Evolutionary conservation across 257 asterid genomes (phyloP).

Genomic region (Solanum clarkiae): DNA sequence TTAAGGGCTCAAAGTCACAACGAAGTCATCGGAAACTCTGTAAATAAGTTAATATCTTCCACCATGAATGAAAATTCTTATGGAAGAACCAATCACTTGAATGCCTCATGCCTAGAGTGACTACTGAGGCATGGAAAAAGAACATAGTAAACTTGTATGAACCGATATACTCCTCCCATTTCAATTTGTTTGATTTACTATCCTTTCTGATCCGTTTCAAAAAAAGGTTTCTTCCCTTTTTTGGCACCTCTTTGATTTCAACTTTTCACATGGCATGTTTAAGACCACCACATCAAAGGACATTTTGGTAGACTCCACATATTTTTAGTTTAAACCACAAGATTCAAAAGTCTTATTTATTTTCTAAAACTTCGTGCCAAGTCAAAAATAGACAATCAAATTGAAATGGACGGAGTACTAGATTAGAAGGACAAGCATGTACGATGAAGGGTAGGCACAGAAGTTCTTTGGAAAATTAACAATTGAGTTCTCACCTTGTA

Average conservation of each 20-base stretch:
- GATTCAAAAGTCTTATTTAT: not conserved
- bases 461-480: not conserved
- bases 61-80: not conserved
- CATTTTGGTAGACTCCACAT: not conserved
- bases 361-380: not conserved
- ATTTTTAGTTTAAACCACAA: not conserved
- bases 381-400: not conserved
- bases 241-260: not conserved
- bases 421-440: not conserved
- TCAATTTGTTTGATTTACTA: not conserved
- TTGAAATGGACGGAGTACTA: not conserved
- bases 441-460: not conserved
- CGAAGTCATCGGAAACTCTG: not conserved
- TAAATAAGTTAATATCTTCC: not conserved
- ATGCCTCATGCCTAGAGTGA: not conserved
- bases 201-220: not conserved
- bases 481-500: conserved; percentile 51
- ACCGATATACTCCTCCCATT: not conserved
- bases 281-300: not conserved
- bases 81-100: not conserved
- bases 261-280: not conserved
- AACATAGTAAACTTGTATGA: not conserved
- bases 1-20: not conserved
- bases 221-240: not conserved
- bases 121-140: not conserved